Base-by-base conservation (phyloP, 352 stramenopile genomes). In the Phytopythium boreale region DNA sequence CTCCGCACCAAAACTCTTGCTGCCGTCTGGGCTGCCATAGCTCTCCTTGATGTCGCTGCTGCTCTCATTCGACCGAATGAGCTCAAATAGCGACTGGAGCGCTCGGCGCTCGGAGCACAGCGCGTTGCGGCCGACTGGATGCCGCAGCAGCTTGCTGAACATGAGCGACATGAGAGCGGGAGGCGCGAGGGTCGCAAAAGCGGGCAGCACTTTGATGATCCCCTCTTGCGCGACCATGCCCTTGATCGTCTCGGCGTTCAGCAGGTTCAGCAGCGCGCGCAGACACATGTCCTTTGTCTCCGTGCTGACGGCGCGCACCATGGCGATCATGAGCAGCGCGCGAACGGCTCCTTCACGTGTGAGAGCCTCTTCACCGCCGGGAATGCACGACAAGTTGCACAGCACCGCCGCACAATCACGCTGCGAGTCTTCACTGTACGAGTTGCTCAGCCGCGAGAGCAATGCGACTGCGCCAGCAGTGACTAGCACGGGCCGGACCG, bases 381-480 rank as follows among this genome's bases (percentile, higher is more conserved):
- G 50, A 7, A 91, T 72, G 44, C 64, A 84, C 19, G 84, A 92
- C 17, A 95, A 66, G 34, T 93, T 92, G 63, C 80, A 92, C 6
- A 95, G 50, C 4, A 92, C 76, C 52, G 82, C 84, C 1, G 82
- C 82, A 46, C 84, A 93, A 34, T 94, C 83, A 7, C 81, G 75
- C 60, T 94, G 86, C 31, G 71, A 90, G 24, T 91, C 82, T 73
- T 93, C 86, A 46, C 86, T 94, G 72, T 93, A 92, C 14, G 82
- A 91, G 49, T 93, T 89, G 64, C 83, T 93, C 6, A 92, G 68
- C 1, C 81, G 60, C 1, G 80, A 64, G 17, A 93, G 69, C 7
- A 91, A 76, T 1, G 69, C 60, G 0, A 93, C 77, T 29, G 76
- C 84, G 4, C 76, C 71, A 0, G 84, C 75, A 31, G 64, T 76